Conservation (phyloP, 2,329 filamentous ascomycete genomes). For the Helminthosporium solani region DNA sequence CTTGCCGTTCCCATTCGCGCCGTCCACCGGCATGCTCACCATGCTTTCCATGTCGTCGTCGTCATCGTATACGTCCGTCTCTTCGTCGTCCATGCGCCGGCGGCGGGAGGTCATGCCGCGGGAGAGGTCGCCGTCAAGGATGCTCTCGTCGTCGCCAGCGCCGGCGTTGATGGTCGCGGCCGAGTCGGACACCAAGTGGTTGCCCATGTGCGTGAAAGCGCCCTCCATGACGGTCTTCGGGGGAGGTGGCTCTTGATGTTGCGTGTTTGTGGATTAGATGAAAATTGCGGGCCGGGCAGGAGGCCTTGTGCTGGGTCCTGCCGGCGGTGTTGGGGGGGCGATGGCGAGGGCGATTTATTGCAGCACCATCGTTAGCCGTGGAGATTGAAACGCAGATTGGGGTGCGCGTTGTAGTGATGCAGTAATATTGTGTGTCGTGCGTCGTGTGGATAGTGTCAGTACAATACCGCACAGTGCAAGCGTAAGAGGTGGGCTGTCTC, state of each 20-base stretch:
- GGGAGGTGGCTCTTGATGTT: conserved; percentile 1
- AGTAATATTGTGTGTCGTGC: too few species aligned
- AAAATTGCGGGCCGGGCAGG: conserved; percentile 6
- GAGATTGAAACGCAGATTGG: conserved; percentile 7
- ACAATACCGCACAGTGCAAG: background rate
- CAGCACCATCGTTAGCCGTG: background rate
- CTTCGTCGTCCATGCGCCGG: conserved; percentile 74
- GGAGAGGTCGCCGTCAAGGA: conserved; percentile 66
- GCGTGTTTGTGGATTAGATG: background rate
- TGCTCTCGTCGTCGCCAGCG: conserved; percentile 82
- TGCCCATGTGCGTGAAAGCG: conserved; percentile 84
- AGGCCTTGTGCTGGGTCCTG: conserved; percentile 1
- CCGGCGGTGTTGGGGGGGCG: background rate
- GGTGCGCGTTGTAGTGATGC: conserved; percentile 18
- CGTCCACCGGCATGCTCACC: conserved; percentile 78
- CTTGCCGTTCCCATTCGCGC: conserved; percentile 67
- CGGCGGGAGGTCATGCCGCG: conserved; percentile 61
- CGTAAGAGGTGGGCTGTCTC: background rate
- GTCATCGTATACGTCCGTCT: conserved; percentile 78
- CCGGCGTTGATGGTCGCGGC: conserved; percentile 85
- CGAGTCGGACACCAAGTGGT: conserved; percentile 81
- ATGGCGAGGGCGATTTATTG: too few species aligned
- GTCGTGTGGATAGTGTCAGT: too few species aligned
- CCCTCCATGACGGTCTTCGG: conserved; percentile 65
- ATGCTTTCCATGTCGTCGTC: conserved; percentile 73